Percentiles rank a stretch among this genome's conserved stretches.
These are phyloP conservation scores for Aegilops tauschii DNA, from an alignment of 176 grass and related monocot genomes.

Conservation along the genomic window DNA sequence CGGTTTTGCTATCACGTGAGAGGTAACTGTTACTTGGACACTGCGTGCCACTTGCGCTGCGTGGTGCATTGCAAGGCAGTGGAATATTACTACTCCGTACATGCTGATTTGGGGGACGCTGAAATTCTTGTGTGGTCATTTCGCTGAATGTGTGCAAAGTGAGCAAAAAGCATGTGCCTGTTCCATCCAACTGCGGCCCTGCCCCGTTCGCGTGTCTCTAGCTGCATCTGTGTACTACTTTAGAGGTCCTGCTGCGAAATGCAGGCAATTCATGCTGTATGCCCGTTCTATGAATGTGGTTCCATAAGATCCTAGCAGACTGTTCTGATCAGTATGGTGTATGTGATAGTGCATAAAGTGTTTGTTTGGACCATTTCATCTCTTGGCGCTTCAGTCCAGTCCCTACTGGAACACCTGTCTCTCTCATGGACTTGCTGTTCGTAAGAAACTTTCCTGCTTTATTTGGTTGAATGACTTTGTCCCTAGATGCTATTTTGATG, in stretches of 20 bases:
- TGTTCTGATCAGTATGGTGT: not conserved
- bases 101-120: not conserved
- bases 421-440: conserved; percentile 16
- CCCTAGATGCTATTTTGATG: not conserved
- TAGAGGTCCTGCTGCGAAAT: not conserved
- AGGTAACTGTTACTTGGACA: not conserved
- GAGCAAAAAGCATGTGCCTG: not conserved
- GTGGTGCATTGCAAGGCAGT: not conserved
- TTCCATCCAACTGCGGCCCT: not conserved
- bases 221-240: not conserved
- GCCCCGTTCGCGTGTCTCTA: not conserved
- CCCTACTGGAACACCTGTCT: conserved; percentile 17
- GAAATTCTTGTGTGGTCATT: not conserved
- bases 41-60: not conserved
- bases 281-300: not conserved
- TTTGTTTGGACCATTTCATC: not conserved
- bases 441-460: conserved; percentile 21
- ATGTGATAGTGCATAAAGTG: not conserved
- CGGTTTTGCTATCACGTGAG: not conserved
- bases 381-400: not conserved
- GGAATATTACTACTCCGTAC: not conserved
- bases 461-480: not conserved
- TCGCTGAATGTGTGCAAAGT: not conserved
- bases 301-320: not conserved
- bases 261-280: not conserved